Conservation (phyloP, 2,329 filamentous ascomycete genomes). For the Cordyceps javanica region DNA sequence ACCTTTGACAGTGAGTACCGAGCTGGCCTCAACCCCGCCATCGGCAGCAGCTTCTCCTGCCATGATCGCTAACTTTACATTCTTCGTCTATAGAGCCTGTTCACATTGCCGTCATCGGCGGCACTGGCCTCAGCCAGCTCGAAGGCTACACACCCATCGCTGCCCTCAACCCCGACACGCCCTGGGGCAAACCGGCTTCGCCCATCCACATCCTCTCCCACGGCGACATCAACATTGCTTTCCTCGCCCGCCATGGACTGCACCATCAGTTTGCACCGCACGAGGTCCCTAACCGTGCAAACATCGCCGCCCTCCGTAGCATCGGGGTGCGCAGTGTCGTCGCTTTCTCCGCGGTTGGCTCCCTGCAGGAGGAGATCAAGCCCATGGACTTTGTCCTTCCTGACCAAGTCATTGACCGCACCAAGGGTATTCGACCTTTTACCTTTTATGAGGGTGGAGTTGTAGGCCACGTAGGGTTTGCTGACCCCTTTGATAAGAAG, state of each 20-base stretch:
- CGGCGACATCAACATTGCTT: constrained; percentile 75
- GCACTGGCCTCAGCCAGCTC: constrained; percentile 84
- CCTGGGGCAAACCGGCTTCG: constrained; percentile 76
- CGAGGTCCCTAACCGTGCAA: constrained; percentile 90
- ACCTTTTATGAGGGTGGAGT: constrained; percentile 93
- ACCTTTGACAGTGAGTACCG: constrained; percentile 50
- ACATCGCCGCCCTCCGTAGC: constrained; percentile 92
- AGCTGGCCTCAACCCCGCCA: background rate
- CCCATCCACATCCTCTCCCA: constrained; percentile 86
- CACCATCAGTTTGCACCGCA: constrained; percentile 89
- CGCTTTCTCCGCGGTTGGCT: constrained; percentile 92
- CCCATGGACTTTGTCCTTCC: constrained; percentile 96
- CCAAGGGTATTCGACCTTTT: constrained; percentile 88
- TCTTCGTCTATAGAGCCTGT: constrained; percentile 49
- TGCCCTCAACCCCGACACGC: constrained; percentile 67
- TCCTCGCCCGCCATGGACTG: constrained; percentile 85
- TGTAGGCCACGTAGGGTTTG: constrained; percentile 91
- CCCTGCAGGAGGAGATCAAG: constrained; percentile 84
- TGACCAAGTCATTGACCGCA: constrained; percentile 95
- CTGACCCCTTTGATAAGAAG: constrained; percentile 82
- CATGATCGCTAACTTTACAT: constrained; percentile 10
- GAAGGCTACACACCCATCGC: constrained; percentile 83
- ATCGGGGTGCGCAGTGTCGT: constrained; percentile 88
- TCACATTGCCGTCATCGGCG: constrained; percentile 84
- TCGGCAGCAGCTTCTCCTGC: background rate